A percentile compares a stretch with the other conserved stretches of the same genome.
These are phyloP conservation scores for Epichloe brachyelytri DNA, from an alignment of 2,329 filamentous ascomycete species.

Conservation along the genomic window DNA sequence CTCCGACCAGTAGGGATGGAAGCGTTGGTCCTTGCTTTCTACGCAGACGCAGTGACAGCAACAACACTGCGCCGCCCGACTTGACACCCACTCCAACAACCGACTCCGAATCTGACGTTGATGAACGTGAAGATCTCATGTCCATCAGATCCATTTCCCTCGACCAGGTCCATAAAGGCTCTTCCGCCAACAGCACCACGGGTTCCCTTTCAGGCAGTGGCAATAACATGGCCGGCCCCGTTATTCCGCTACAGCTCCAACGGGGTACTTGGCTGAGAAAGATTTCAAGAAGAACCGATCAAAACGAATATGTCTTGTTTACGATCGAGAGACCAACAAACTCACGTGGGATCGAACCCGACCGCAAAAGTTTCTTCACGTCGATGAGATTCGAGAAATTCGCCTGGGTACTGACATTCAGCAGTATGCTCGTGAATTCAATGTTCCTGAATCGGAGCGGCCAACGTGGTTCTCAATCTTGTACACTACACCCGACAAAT, in stretches of 20 bases:
- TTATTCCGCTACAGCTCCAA: slow-evolving; percentile 64
- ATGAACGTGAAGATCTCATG: slow-evolving; percentile 33
- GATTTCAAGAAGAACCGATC: slow-evolving; percentile 66
- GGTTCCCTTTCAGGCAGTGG: slow-evolving; percentile 32
- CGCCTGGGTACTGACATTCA: slow-evolving; percentile 71
- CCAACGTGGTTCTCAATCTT: slow-evolving; percentile 80
- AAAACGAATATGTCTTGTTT: slow-evolving; percentile 56
- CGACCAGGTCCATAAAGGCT: slow-evolving; percentile 32
- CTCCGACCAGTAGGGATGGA: slow-evolving; percentile 66
- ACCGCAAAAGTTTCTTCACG: slow-evolving; percentile 74
- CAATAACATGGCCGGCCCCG: slow-evolving; percentile 46
- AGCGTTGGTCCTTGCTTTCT: slow-evolving; percentile 84
- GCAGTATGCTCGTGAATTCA: slow-evolving; percentile 79
- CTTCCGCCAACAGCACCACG: slow-evolving; percentile 34
- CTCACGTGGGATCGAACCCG: slow-evolving; percentile 76
- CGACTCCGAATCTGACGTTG: slow-evolving; percentile 46
- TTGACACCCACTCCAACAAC: slow-evolving; percentile 23
- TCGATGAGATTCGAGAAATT: slow-evolving; percentile 91
- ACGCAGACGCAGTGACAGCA: slow-evolving; percentile 80
- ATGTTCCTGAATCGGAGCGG: slow-evolving; percentile 53
- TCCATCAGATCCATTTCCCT: slow-evolving; percentile 25
- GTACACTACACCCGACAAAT: slow-evolving; percentile 65
- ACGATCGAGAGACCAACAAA: slow-evolving; percentile 74
- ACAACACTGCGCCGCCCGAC: slow-evolving; percentile 50
- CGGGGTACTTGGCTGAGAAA: slow-evolving; percentile 70